A percentile compares a stretch with the other conserved stretches of the same genome.
Evolutionary conservation across 441 rosid species (phyloP).

Genomic region (Mallotus repandus): DNA sequence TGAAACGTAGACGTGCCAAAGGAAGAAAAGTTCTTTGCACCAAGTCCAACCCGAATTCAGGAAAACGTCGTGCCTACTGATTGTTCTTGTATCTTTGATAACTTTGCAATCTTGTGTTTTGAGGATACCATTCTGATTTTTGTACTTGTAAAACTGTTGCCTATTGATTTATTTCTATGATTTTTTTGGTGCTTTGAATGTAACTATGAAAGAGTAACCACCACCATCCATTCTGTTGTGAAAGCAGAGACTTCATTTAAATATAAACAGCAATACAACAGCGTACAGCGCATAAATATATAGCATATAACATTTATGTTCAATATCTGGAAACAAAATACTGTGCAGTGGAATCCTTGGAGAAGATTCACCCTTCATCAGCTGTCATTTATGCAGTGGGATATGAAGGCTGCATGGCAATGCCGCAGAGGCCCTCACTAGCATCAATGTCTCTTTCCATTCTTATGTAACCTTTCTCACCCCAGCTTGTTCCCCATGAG

Average conservation of each 20-base stretch:
- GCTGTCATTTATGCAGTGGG: conserved; percentile 34
- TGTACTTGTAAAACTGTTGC: neutral
- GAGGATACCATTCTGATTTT: neutral
- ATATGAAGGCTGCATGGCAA: conserved; percentile 75
- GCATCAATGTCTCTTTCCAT: conserved; percentile 58
- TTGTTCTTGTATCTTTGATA: conserved; percentile 9
- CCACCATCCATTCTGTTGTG: neutral
- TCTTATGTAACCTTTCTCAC: conserved; percentile 76
- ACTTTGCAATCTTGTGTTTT: conserved; percentile 12
- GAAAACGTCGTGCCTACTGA: conserved; percentile 46
- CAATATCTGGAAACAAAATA: neutral
- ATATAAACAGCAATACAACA: neutral
- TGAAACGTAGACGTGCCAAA: conserved; percentile 89
- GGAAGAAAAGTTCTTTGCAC: conserved; percentile 89
- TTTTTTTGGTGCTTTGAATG: neutral
- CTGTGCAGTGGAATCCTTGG: neutral
- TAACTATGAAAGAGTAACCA: neutral
- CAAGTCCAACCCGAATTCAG: conserved; percentile 76
- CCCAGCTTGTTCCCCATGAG: conserved; percentile 85
- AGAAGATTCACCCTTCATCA: neutral
- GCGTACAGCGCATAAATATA: neutral
- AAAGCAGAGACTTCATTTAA: conserved; percentile 4
- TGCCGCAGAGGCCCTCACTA: conserved; percentile 65
- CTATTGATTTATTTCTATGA: neutral
- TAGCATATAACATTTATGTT: neutral